Evolutionary conservation across 768 basidiomycete species (phyloP), one percentile per base, ranked within the genome.

Genomic region (Panellus pusillus): DNA sequence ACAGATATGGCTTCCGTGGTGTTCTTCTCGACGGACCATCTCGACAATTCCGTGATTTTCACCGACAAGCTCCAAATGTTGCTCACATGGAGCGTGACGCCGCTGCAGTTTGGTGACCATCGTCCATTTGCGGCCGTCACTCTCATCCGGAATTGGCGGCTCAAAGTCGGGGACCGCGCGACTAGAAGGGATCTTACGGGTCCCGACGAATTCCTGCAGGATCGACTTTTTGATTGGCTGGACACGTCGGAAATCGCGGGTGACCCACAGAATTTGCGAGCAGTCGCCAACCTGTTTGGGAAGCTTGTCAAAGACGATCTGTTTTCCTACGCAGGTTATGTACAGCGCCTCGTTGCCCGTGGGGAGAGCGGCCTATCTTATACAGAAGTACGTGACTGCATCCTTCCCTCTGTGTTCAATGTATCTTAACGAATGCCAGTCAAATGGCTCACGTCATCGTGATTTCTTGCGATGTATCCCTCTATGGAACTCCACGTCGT

Each of bases 101-200:
- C 84, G 3, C 72, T 89, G 15, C 91, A 93, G 68, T 91, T 86
- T 55, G 91, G 91, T 9, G 86, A 91, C 40, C 91, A 92, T 60
- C 77, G 91, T 31, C 82, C 87, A 1, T 87, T 86, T 63, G 89
- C 83, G 27, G 88, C 86, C 2, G 83, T 81, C 8, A 86, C 86
- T 17, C 74, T 92, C 37, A 80, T 92, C 46, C 74, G 73, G 3
- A 73, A 76, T 29, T 89, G 87, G 79, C 75, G 82, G 32, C 79
- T 81, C 47, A 80, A 76, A 54, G 79, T 80, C 27, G 79, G 78
- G 51, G 82, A 83, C 56, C 80, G 85, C 17, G 85, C 87, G 7
- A 76, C 78, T 49, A 77, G 86, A 28, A 78, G 86, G 14, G 82
- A 86, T 50, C 70, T 77, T n/a, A 72, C 76, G 14, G 77, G 81